Conservation (phyloP, 2,329 filamentous ascomycete species). For the Trichoderma breve region DNA sequence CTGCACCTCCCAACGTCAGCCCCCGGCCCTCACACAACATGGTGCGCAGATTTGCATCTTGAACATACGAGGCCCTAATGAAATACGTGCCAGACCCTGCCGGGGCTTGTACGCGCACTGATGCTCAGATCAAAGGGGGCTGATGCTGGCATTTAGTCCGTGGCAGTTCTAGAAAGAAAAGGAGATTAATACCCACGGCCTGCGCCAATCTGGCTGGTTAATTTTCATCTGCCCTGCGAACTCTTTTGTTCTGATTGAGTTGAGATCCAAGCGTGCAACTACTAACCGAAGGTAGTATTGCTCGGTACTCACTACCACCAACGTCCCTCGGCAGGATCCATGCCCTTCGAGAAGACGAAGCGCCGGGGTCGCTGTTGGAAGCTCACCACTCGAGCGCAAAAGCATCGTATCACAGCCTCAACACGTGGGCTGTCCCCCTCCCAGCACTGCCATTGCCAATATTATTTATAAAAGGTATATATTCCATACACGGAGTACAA, state of each 20-base stretch:
- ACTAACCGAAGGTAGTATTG: background rate
- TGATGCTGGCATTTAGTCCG: background rate
- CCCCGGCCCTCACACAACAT: background rate
- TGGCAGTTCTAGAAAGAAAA: background rate
- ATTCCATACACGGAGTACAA: background rate
- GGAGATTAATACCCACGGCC: constrained; percentile 11
- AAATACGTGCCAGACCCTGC: background rate
- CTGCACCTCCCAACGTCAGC: background rate
- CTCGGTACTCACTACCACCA: background rate
- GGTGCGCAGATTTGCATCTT: constrained; percentile 18
- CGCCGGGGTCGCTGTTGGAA: background rate
- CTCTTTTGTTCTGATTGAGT: background rate
- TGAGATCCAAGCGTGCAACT: constrained; percentile 10
- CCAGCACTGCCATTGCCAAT: background rate
- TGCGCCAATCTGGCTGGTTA: background rate
- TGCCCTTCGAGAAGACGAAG: background rate
- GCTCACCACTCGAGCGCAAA: background rate
- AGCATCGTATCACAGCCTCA: background rate
- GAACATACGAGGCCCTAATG: background rate
- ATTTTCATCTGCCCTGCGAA: background rate
- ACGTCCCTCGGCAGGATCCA: background rate
- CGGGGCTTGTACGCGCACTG: background rate
- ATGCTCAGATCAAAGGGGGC: constrained; percentile 3
- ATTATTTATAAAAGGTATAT: background rate
- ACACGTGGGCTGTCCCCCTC: constrained; percentile 3